Conservation (phyloP, 805 yeast species). For the Tetrapisispora nanseiensis region DNA sequence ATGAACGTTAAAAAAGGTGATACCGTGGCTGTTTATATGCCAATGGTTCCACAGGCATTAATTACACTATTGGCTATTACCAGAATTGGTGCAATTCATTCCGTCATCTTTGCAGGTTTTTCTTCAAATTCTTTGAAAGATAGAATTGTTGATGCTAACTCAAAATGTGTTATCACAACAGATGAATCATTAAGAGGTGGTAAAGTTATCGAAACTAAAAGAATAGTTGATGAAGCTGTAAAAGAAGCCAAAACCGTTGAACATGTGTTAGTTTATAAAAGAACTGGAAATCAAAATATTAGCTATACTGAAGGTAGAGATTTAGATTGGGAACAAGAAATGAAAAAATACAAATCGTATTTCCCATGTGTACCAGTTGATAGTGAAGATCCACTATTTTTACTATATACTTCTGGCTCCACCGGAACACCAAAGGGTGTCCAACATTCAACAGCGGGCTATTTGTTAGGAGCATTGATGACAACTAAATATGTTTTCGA, state of each 20-base stretch:
- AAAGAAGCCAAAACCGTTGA: constrained; percentile 53
- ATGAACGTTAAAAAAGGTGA: constrained; percentile 74
- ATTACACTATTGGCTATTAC: constrained; percentile 67
- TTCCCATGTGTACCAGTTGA: constrained; percentile 64
- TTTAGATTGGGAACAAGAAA: constrained; percentile 68
- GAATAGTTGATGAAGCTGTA: constrained; percentile 74
- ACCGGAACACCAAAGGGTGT: constrained; percentile 88
- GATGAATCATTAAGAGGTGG: constrained; percentile 84
- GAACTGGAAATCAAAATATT: constrained; percentile 50
- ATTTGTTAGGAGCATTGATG: constrained; percentile 59
- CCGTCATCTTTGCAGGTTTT: constrained; percentile 81
- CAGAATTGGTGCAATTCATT: constrained; percentile 76
- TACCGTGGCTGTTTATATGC: constrained; percentile 77
- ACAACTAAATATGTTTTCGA: constrained; percentile 72
- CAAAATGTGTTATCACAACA: constrained; percentile 64
- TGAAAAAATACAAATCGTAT: constrained; percentile 55
- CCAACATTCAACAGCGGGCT: constrained; percentile 74
- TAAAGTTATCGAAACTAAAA: constrained; percentile 68
- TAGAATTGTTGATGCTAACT: constrained; percentile 61
- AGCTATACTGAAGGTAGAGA: constrained; percentile 49
- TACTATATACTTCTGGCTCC: constrained; percentile 78
- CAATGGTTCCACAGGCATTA: constrained; percentile 77
- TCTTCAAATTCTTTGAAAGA: constrained; percentile 62
- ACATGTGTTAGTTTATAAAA: constrained; percentile 60
- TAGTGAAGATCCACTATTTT: constrained; percentile 74